Evolutionary conservation across 2,329 filamentous ascomycete species (phyloP).

Genomic region (Scopulariopsis brevicaulis): DNA sequence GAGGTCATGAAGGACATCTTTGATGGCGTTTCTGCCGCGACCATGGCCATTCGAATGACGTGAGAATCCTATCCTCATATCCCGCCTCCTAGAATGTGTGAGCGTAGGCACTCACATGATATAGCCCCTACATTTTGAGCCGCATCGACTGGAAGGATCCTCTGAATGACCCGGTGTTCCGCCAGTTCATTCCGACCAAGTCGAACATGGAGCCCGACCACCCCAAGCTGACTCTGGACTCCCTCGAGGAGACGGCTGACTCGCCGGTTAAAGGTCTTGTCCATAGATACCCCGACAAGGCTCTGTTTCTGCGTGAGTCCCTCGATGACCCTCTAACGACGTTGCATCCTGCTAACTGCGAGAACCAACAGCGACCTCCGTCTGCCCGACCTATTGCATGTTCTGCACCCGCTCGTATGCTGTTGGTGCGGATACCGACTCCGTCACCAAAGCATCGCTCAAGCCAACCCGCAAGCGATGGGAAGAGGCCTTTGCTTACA

Average conservation of each 20-base stretch:
- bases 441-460: conserved; percentile 31
- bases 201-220: conserved; percentile 43
- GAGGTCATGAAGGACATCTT: conserved; percentile 43
- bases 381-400: conserved; percentile 51
- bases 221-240: conserved; percentile 40
- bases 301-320: conserved; percentile 45
- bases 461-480: conserved; percentile 31
- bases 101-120: background rate
- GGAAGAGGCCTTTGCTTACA: conserved; percentile 45
- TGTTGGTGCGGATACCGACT: conserved; percentile 42
- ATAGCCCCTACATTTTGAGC: conserved; percentile 44
- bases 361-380: conserved; percentile 33
- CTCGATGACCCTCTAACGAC: background rate
- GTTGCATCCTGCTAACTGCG: background rate
- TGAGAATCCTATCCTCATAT: conserved; percentile 12
- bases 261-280: conserved; percentile 45
- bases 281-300: conserved; percentile 54
- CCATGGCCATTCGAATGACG: conserved; percentile 50
- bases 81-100: background rate
- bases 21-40: conserved; percentile 36
- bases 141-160: conserved; percentile 48
- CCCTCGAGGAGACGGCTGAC: conserved; percentile 44
- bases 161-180: conserved; percentile 45
- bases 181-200: conserved; percentile 47
- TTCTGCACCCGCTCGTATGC: conserved; percentile 52